These are phyloP conservation scores for Candida sithepensis DNA, from an alignment of 805 yeast genomes.

Conservation along the genomic window DNA sequence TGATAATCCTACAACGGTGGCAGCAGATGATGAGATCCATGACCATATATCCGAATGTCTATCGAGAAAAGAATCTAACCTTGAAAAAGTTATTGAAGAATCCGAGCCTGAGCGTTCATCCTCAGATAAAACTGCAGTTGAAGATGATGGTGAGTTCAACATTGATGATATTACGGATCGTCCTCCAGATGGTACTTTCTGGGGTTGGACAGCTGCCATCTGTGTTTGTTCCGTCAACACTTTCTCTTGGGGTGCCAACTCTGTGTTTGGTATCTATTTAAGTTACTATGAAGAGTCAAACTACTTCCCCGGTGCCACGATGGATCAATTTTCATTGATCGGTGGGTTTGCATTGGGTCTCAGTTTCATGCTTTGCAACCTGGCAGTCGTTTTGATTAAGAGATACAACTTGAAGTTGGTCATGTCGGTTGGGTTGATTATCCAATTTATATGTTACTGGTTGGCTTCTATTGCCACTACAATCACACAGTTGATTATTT, in stretches of 20 bases:
- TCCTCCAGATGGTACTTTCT: conserved; percentile 43
- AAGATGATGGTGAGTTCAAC: conserved; percentile 33
- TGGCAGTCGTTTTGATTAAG: conserved; percentile 44
- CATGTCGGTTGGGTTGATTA: conserved; percentile 37
- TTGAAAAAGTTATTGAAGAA: conserved; percentile 5
- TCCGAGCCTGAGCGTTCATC: conserved; percentile 28
- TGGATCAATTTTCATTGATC: conserved; percentile 50
- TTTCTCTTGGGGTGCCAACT: conserved; percentile 53
- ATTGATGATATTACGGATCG: conserved; percentile 22
- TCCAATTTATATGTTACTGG: conserved; percentile 39
- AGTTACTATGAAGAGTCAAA: conserved; percentile 40
- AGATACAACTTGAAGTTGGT: conserved; percentile 48
- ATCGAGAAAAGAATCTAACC: background rate
- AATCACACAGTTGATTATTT: conserved; percentile 42
- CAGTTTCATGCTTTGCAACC: conserved; percentile 61
- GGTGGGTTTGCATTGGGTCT: conserved; percentile 52
- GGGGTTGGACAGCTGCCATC: conserved; percentile 48
- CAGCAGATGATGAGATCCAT: background rate
- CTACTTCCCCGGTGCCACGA: conserved; percentile 46
- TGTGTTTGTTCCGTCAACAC: conserved; percentile 31
- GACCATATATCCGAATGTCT: background rate
- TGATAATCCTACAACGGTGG: background rate
- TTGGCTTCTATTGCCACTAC: conserved; percentile 42
- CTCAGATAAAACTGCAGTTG: conserved; percentile 1
- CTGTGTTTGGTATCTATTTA: conserved; percentile 53